phyloP scores from a whole-genome alignment of 2,329 filamentous ascomycete species.

The Aspergillus candidus region DNA sequence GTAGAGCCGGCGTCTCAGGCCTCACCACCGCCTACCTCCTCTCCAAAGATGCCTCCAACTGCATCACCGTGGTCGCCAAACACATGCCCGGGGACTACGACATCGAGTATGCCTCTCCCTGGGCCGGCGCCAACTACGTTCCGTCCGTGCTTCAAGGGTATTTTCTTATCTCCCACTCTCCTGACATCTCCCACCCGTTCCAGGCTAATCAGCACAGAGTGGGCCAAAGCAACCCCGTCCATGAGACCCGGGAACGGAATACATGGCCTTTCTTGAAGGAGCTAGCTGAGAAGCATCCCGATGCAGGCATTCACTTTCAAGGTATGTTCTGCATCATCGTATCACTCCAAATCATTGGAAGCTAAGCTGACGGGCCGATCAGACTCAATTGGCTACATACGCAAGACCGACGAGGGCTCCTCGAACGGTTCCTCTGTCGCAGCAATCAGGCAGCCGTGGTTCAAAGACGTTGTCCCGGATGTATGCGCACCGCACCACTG shows the following conservation, averaged over 20 bases:
- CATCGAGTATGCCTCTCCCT: constrained; percentile 82
- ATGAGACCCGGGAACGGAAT: constrained; percentile 52
- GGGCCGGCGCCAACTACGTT: constrained; percentile 76
- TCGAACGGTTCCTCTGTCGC: constrained; percentile 59
- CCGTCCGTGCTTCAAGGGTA: constrained; percentile 49
- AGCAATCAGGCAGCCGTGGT: constrained; percentile 65
- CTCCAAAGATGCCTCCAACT: constrained; percentile 50
- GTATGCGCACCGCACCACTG: constrained; percentile 31
- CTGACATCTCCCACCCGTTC: not conserved
- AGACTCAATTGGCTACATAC: constrained; percentile 52
- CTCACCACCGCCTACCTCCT: constrained; percentile 60
- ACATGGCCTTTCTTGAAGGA: constrained; percentile 60
- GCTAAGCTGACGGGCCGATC: not conserved
- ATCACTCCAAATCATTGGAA: not conserved
- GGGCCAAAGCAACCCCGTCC: constrained; percentile 33
- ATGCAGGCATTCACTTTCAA: constrained; percentile 77
- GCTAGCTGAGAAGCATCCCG: constrained; percentile 59
- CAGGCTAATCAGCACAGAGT: constrained; percentile 26
- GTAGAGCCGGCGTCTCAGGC: constrained; percentile 59
- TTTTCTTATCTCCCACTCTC: no score
- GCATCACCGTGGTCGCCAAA: constrained; percentile 69
- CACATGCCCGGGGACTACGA: constrained; percentile 94
- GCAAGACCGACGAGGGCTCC: constrained; percentile 57
- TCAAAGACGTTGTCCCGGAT: constrained; percentile 63
- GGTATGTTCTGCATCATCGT: constrained; percentile 34